phyloP scores from a whole-genome alignment of 192 early-diverging fungal species.

The Linnemannia elongata region DNA sequence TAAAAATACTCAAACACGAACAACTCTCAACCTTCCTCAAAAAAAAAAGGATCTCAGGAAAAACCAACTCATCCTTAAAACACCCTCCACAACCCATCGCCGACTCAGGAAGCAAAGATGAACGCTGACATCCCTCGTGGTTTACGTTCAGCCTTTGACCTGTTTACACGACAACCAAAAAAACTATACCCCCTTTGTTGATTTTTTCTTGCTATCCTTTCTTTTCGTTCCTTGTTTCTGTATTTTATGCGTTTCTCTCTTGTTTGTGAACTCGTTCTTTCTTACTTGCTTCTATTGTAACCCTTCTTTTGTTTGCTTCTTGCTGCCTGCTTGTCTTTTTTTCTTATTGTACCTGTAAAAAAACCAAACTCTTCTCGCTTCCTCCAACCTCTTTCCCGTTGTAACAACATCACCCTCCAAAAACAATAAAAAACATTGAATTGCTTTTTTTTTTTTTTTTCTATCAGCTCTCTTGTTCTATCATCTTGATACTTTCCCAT shows the following conservation, averaged over 20 bases:
- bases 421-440: constrained; percentile 6
- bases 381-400: neutral
- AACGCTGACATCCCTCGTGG: neutral
- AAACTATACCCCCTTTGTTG: constrained; percentile 3
- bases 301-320: neutral
- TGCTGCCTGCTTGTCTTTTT: neutral
- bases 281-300: neutral
- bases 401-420: neutral
- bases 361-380: neutral
- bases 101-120: neutral
- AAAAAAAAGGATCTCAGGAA: neutral
- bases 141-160: neutral
- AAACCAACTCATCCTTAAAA: neutral
- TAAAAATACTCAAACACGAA: neutral
- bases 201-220: neutral
- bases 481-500: too few relatives aligned
- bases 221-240: constrained; percentile 2
- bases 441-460: too few relatives aligned
- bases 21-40: neutral
- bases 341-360: neutral
- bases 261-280: neutral
- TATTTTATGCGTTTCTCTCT: neutral
- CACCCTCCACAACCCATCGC: neutral
- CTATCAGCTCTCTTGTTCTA: too few relatives aligned
- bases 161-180: neutral